Conservation (phyloP, 306 rosid genomes). For the Prunus mongolica region DNA sequence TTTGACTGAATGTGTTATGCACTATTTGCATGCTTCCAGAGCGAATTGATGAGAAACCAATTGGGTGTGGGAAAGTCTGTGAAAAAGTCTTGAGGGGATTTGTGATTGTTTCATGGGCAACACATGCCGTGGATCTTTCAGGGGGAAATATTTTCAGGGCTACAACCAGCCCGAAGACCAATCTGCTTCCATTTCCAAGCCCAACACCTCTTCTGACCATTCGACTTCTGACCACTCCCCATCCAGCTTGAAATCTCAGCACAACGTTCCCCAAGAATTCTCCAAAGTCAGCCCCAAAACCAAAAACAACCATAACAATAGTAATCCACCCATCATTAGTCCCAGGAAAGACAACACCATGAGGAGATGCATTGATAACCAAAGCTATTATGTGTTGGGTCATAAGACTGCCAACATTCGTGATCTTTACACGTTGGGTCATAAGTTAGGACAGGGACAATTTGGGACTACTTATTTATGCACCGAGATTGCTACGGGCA, state of each 20-base stretch:
- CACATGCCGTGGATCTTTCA: constrained; percentile 96
- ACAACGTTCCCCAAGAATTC: constrained; percentile 35
- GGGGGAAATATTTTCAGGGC: constrained; percentile 68
- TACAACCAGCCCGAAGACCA: constrained; percentile 55
- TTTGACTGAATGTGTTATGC: not conserved
- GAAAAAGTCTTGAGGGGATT: constrained; percentile 21
- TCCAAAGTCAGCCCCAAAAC: constrained; percentile 28
- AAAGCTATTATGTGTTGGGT: constrained; percentile 79
- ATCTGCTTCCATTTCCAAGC: constrained; percentile 39
- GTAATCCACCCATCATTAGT: constrained; percentile 15
- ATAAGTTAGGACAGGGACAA: constrained; percentile 87
- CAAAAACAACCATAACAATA: constrained; percentile 14
- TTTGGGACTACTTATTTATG: constrained; percentile 85
- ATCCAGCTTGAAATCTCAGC: constrained; percentile 43
- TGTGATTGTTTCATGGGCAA: constrained; percentile 87
- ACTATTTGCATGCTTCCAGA: constrained; percentile 6
- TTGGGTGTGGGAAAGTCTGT: constrained; percentile 42
- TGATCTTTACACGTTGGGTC: constrained; percentile 76
- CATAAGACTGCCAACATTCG: constrained; percentile 84
- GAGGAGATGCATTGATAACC: constrained; percentile 68
- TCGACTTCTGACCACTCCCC: constrained; percentile 46
- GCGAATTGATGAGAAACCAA: constrained; percentile 40
- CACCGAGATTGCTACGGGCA: constrained; percentile 54
- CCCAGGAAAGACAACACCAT: constrained; percentile 50
- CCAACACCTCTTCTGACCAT: constrained; percentile 46